Conservation (phyloP, 768 basidiomycete species). For the Russula emetica region DNA sequence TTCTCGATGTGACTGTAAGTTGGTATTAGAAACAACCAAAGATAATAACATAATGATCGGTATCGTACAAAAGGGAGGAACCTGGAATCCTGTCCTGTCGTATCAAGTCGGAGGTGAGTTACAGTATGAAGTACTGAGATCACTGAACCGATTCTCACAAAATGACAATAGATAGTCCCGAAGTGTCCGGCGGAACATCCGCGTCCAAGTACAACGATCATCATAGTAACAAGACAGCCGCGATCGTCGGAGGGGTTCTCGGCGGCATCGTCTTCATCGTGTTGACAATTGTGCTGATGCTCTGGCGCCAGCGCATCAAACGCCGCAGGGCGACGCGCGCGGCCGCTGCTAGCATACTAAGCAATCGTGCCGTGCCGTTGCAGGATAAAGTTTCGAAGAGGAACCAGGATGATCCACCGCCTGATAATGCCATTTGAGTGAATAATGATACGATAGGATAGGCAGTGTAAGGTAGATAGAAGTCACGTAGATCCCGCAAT, state of each 20-base stretch:
- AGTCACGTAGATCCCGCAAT: no score
- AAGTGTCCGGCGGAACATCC: background rate
- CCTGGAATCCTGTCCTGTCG: slow-evolving; percentile 8
- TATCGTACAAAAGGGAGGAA: background rate
- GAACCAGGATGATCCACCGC: background rate
- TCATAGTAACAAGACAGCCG: background rate
- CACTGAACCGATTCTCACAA: background rate
- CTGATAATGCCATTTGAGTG: background rate
- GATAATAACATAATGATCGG: background rate
- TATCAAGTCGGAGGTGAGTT: slow-evolving; percentile 16
- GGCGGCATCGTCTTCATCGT: slow-evolving; percentile 2
- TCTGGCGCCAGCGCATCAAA: slow-evolving; percentile 17
- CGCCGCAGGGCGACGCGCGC: slow-evolving; percentile 11
- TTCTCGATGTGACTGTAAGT: slow-evolving; percentile 17
- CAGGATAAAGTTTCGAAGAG: slow-evolving; percentile 15
- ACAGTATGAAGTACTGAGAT: background rate
- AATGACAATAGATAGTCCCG: background rate
- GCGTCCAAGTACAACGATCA: background rate
- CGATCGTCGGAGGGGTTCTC: slow-evolving; percentile 6
- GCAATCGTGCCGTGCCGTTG: background rate
- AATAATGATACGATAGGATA: background rate
- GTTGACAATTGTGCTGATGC: background rate
- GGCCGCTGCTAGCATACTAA: slow-evolving; percentile 7
- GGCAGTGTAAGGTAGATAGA: no score
- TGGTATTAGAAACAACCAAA: background rate